A percentile compares a stretch with the other conserved stretches of the same genome.
These are phyloP conservation scores for Fusarium subtropicale DNA, from an alignment of 2,329 filamentous ascomycete species.

Conservation along the genomic window DNA sequence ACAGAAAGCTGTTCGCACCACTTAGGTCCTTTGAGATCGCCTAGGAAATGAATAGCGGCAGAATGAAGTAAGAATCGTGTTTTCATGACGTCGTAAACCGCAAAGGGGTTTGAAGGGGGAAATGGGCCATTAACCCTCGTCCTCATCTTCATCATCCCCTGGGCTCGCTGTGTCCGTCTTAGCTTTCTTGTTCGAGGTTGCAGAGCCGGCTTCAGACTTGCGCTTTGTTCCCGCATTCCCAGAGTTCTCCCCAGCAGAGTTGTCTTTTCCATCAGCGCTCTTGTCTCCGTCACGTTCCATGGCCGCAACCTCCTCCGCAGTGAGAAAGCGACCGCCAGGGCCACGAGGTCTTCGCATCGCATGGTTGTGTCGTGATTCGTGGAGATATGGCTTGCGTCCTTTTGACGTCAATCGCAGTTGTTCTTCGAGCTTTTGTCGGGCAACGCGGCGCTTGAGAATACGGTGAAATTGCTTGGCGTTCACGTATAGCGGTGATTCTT, in stretches of 20 bases:
- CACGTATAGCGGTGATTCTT: slow-evolving; percentile 96
- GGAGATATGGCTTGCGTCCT: slow-evolving; percentile 94
- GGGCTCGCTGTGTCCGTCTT: slow-evolving; percentile 61
- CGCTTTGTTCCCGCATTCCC: slow-evolving; percentile 65
- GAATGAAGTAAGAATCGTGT: slow-evolving; percentile 46
- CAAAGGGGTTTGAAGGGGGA: slow-evolving; percentile 49
- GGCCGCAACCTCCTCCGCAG: slow-evolving; percentile 92
- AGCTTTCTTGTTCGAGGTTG: slow-evolving; percentile 67
- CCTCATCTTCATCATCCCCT: slow-evolving; percentile 58
- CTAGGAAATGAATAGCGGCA: slow-evolving; percentile 21
- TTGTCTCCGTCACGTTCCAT: slow-evolving; percentile 77
- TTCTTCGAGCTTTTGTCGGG: slow-evolving; percentile 93
- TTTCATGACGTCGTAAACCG: slow-evolving; percentile 55
- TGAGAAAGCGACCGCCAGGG: slow-evolving; percentile 94
- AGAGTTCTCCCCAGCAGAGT: slow-evolving; percentile 41
- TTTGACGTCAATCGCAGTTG: slow-evolving; percentile 92
- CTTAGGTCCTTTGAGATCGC: slow-evolving; percentile 1
- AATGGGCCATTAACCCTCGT: slow-evolving; percentile 53
- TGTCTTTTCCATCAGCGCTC: slow-evolving; percentile 53
- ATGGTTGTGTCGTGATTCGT: slow-evolving; percentile 97
- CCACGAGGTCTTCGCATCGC: slow-evolving; percentile 96
- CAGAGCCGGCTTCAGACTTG: slow-evolving; percentile 66
- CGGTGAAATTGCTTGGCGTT: slow-evolving; percentile 99
- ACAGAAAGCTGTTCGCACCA: slow-evolving; percentile 18
- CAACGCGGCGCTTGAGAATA: slow-evolving; percentile 93